A percentile compares a stretch with the other conserved stretches of the same genome.
Evolutionary conservation across 1,139 yeast genomes (phyloP).

Genomic region (Yamadazyma mexicana): DNA sequence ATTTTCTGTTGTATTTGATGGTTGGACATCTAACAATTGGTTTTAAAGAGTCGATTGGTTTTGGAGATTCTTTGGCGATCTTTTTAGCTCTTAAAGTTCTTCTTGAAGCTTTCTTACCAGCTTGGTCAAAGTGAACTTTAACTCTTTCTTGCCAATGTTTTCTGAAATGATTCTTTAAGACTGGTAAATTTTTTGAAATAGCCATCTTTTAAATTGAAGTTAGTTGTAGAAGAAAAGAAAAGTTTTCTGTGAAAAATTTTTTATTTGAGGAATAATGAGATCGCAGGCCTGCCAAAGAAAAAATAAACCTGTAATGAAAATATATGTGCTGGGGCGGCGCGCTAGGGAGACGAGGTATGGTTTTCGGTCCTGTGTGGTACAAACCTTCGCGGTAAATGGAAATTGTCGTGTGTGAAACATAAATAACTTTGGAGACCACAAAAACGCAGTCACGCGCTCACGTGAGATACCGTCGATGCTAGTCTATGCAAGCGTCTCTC

Average conservation of each 20-base stretch:
- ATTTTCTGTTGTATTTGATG: constrained; percentile 96
- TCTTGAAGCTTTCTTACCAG: constrained; percentile 98
- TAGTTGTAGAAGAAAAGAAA: constrained; percentile 1
- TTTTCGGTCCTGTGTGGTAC: neutral
- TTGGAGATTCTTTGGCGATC: constrained; percentile 97
- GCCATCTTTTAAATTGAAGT: constrained; percentile 53
- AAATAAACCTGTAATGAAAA: too few species aligned
- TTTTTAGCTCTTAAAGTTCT: constrained; percentile 91
- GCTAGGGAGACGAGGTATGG: neutral
- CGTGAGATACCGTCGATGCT: constrained; percentile 1
- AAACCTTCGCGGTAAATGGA: neutral
- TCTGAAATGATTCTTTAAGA: constrained; percentile 95
- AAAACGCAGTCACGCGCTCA: constrained; percentile 10
- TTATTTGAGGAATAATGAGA: constrained; percentile 6
- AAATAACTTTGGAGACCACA: neutral
- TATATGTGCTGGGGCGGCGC: neutral
- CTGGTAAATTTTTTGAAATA: constrained; percentile 96
- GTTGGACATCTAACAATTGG: constrained; percentile 99
- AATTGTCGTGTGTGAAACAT: neutral
- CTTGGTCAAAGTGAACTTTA: constrained; percentile 99
- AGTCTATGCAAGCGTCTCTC: too few species aligned
- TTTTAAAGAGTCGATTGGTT: constrained; percentile 94
- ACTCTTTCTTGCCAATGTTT: constrained; percentile 99
- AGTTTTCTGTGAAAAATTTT: constrained; percentile 6
- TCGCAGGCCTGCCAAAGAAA: neutral